A percentile compares a stretch with the other conserved stretches of the same genome.
Conservation (phyloP, 352 stramenopile genomes). For the Pythium insidiosum region DNA sequence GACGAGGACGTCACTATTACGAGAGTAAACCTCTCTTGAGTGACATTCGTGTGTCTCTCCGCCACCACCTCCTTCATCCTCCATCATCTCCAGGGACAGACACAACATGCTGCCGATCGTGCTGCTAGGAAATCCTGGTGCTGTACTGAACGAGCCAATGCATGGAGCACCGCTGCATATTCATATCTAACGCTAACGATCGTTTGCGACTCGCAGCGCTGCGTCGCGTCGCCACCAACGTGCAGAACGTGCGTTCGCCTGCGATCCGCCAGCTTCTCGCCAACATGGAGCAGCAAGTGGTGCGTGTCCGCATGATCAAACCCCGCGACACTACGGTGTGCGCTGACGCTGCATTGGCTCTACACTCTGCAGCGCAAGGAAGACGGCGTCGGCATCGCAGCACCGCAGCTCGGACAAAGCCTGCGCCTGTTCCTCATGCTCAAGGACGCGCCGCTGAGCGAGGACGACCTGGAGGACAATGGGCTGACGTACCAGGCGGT, state of each 20-base stretch:
- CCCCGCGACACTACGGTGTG: neutral
- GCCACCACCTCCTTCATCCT: neutral
- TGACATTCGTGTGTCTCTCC: neutral
- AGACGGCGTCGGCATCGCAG: constrained; percentile 66
- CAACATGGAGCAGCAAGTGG: constrained; percentile 62
- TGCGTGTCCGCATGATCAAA: constrained; percentile 11
- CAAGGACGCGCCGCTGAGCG: constrained; percentile 45
- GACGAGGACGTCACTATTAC: neutral
- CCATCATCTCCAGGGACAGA: neutral
- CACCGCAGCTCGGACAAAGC: constrained; percentile 68
- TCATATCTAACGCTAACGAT: constrained; percentile 1
- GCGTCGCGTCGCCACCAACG: constrained; percentile 56
- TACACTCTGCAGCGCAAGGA: constrained; percentile 33
- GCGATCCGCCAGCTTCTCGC: constrained; percentile 42
- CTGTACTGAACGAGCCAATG: constrained; percentile 1
- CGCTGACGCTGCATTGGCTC: neutral
- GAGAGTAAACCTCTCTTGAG: neutral
- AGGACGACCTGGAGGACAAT: constrained; percentile 34
- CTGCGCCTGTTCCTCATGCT: constrained; percentile 81
- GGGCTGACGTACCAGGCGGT: constrained; percentile 63
- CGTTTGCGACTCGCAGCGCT: constrained; percentile 25
- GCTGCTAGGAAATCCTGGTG: constrained; percentile 67
- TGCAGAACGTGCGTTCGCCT: constrained; percentile 43
- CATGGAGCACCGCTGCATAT: neutral
- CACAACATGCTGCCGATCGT: constrained; percentile 38